Conservation (phyloP, 495 filamentous ascomycete species). For the Penicillium daleae region DNA sequence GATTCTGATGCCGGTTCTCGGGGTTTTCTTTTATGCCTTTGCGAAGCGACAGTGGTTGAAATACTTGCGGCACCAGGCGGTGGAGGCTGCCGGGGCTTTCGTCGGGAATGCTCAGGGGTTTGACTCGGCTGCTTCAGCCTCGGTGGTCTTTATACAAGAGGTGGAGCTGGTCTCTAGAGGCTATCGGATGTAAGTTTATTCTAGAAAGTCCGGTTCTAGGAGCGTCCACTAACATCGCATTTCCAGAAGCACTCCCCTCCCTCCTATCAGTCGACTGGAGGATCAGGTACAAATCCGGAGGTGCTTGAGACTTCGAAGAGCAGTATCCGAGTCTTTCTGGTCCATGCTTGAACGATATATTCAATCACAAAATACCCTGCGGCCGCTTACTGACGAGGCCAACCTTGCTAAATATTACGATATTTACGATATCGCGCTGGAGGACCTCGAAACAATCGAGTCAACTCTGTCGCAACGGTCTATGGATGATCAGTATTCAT, state of each 20-base stretch:
- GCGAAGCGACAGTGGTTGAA: constrained; percentile 83
- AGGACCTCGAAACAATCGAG: constrained; percentile 72
- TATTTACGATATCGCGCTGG: constrained; percentile 84
- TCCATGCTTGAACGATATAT: constrained; percentile 71
- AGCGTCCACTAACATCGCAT: neutral
- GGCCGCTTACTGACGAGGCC: constrained; percentile 71
- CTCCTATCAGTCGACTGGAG: constrained; percentile 82
- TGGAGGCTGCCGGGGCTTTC: constrained; percentile 73
- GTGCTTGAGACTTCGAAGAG: constrained; percentile 76
- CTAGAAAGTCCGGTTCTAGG: neutral
- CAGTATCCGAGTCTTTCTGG: constrained; percentile 68
- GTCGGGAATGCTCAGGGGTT: constrained; percentile 79
- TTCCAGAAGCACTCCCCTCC: constrained; percentile 77
- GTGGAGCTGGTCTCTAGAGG: constrained; percentile 94
- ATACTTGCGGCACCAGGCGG: constrained; percentile 74
- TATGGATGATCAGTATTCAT: constrained; percentile 73
- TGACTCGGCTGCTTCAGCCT: constrained; percentile 77
- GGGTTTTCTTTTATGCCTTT: constrained; percentile 68
- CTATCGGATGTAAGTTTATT: constrained; percentile 74
- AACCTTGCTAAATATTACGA: constrained; percentile 90
- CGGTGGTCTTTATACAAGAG: constrained; percentile 89
- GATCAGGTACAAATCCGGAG: constrained; percentile 75
- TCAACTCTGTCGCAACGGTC: constrained; percentile 62
- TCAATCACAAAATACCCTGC: constrained; percentile 65
- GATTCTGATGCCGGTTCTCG: constrained; percentile 56